Conservation (phyloP, 768 basidiomycete species). For the Phylloporus sp. region DNA sequence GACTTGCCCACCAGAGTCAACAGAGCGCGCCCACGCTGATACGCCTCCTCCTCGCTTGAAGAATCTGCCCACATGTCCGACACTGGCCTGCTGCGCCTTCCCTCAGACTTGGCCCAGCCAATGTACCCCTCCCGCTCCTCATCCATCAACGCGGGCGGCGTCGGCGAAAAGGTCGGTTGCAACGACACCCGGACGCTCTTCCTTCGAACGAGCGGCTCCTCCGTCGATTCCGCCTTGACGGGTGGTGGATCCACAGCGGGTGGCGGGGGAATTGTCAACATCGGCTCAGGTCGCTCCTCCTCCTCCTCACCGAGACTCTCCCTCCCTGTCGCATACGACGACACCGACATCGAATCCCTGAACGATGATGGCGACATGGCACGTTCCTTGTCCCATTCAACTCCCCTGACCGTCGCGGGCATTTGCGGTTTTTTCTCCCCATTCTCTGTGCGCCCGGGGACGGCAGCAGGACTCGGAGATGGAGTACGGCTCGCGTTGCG, state of each 20-base stretch:
- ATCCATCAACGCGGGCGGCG: conserved; percentile 63
- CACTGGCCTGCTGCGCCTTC: neutral
- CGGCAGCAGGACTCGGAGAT: conserved; percentile 34
- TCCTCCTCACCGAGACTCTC: conserved; percentile 42
- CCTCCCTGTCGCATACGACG: conserved; percentile 64
- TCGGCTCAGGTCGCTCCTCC: neutral
- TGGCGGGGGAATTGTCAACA: conserved; percentile 13
- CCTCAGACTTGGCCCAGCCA: neutral
- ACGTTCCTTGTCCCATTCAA: neutral
- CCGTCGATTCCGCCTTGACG: neutral
- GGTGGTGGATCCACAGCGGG: conserved; percentile 8
- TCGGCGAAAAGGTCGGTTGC: conserved; percentile 69
- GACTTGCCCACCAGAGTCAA: conserved; percentile 41
- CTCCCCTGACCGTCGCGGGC: neutral
- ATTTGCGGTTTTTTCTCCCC: neutral
- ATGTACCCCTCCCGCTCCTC: conserved; percentile 34
- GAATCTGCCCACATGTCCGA: conserved; percentile 68
- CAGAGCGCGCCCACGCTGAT: conserved; percentile 52
- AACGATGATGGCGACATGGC: neutral
- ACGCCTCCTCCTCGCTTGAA: conserved; percentile 71
- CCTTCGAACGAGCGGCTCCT: conserved; percentile 26
- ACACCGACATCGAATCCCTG: conserved; percentile 34
- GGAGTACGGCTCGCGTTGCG: conserved; percentile 49
- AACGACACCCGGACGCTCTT: conserved; percentile 81
- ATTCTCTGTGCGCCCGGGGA: neutral